Percentiles rank a stretch among this genome's conserved stretches.
Conservation (phyloP, 768 basidiomycete genomes). For the Termitomyces sp. region DNA sequence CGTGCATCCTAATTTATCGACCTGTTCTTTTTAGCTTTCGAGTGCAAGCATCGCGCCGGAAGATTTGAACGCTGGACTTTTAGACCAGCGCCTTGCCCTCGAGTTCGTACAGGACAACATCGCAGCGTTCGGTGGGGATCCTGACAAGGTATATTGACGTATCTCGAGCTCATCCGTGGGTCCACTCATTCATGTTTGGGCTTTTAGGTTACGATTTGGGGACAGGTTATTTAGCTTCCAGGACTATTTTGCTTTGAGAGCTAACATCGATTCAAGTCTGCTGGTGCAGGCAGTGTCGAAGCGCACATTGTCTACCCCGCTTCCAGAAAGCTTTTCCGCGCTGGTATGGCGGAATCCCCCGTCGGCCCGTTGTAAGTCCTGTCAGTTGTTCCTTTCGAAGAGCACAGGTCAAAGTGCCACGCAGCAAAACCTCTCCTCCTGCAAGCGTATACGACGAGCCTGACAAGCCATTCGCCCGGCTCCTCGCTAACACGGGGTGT, state of each 20-base stretch:
- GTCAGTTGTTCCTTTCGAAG: background rate
- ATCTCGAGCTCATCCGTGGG: background rate
- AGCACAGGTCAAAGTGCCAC: background rate
- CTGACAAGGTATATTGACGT: background rate
- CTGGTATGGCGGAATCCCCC: conserved; percentile 47
- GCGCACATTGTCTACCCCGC: conserved; percentile 41
- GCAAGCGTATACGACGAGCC: conserved; percentile 44
- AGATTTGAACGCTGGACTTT: background rate
- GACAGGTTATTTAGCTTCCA: conserved; percentile 12
- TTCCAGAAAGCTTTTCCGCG: conserved; percentile 36
- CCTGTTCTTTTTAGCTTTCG: conserved; percentile 31
- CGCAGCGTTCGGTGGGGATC: background rate
- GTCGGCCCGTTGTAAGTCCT: conserved; percentile 47
- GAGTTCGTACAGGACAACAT: background rate
- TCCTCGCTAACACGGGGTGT: conserved; percentile 44
- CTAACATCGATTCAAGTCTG: conserved; percentile 26
- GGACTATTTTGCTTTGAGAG: background rate
- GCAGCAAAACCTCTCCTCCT: conserved; percentile 46
- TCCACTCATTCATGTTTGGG: background rate
- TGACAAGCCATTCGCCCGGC: conserved; percentile 43
- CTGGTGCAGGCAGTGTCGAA: conserved; percentile 47
- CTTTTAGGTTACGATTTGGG: conserved; percentile 50
- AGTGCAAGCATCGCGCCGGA: conserved; percentile 38
- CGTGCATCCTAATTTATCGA: background rate
- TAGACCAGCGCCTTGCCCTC: conserved; percentile 19